Conservation (phyloP, 768 basidiomycete genomes). For the Collybia sp. region DNA sequence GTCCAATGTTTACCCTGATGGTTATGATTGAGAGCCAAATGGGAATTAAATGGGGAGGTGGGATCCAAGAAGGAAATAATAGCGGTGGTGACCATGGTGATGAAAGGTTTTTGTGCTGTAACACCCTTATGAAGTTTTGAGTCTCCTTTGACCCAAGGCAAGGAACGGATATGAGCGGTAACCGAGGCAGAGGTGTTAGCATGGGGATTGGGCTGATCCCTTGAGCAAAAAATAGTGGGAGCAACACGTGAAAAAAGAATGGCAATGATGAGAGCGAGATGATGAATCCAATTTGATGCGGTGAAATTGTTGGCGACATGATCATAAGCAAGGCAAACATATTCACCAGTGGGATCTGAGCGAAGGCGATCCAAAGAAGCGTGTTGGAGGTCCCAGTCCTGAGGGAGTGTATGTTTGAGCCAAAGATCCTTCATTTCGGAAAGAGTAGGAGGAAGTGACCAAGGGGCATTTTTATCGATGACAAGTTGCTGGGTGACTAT, state of each 20-base stretch:
- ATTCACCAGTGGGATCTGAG: background rate
- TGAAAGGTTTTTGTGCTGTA: background rate
- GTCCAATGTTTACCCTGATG: background rate
- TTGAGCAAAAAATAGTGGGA: background rate
- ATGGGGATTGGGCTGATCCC: background rate
- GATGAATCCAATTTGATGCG: background rate
- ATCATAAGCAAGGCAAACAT: background rate
- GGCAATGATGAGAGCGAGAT: background rate
- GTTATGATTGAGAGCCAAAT: background rate
- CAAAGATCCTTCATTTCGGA: background rate
- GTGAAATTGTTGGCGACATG: background rate
- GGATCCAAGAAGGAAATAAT: background rate
- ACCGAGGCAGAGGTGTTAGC: background rate
- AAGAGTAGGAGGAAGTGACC: background rate
- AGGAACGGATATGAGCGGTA: background rate
- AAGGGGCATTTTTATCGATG: background rate
- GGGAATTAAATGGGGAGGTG: background rate
- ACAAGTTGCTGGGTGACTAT: background rate
- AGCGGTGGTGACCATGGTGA: slow-evolving; percentile 1
- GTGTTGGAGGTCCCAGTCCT: background rate
- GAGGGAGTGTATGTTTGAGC: background rate
- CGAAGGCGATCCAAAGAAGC: background rate
- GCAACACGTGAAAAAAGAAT: slow-evolving; percentile 1
- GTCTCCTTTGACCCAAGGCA: background rate
- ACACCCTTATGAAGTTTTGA: background rate